These are phyloP conservation scores for Hypericum perforatum DNA, from an alignment of 345 rosid genomes.

Conservation along the genomic window DNA sequence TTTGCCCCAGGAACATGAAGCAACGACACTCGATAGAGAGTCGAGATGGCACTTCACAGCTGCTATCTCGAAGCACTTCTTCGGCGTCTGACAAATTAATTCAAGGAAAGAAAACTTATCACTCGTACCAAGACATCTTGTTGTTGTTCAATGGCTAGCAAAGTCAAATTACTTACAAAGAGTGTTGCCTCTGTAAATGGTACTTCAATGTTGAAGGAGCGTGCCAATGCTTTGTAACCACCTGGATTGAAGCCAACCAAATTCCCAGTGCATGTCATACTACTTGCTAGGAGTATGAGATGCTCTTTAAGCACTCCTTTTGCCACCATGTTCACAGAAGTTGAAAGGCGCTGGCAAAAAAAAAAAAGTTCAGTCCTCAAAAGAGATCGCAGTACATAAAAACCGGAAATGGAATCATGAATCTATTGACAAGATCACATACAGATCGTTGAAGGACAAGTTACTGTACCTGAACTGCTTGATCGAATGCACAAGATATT, in stretches of 20 bases:
- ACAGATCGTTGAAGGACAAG: background rate
- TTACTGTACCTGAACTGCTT: slow-evolving; percentile 67
- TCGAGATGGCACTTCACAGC: slow-evolving; percentile 77
- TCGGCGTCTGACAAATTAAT: slow-evolving; percentile 48
- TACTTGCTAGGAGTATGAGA: slow-evolving; percentile 72
- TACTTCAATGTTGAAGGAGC: slow-evolving; percentile 67
- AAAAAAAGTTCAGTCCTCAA: background rate
- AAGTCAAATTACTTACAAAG: slow-evolving; percentile 43
- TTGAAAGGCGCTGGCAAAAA: slow-evolving; percentile 71
- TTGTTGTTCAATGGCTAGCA: slow-evolving; percentile 3
- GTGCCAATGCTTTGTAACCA: slow-evolving; percentile 67
- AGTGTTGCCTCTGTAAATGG: slow-evolving; percentile 95
- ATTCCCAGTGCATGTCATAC: slow-evolving; percentile 81
- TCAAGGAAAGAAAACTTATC: background rate
- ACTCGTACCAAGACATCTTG: slow-evolving; percentile 2
- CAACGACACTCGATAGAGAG: slow-evolving; percentile 69
- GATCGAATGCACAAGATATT: slow-evolving; percentile 80
- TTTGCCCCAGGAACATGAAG: slow-evolving; percentile 95
- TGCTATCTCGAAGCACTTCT: slow-evolving; percentile 84
- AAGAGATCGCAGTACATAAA: no score
- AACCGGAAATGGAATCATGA: background rate
- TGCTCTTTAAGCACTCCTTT: slow-evolving; percentile 86
- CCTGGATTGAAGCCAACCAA: slow-evolving; percentile 83
- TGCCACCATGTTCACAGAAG: slow-evolving; percentile 71
- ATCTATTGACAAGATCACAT: background rate